Conservation (phyloP, 2,329 filamentous ascomycete species). For the Aureobasidium sp. region DNA sequence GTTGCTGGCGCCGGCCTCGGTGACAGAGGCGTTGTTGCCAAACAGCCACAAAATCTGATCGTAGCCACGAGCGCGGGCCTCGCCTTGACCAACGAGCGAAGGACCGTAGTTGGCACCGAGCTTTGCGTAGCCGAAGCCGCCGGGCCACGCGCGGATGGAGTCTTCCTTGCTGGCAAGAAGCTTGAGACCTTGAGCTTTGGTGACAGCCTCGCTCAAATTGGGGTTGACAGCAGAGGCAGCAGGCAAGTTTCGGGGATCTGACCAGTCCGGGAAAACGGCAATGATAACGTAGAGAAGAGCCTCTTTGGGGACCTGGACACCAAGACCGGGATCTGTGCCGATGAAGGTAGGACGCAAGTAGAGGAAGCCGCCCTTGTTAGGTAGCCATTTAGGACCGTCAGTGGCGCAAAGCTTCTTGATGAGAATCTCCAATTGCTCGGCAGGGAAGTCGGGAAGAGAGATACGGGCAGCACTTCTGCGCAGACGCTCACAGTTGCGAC, state of each 20-base stretch:
- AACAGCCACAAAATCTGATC: conserved; percentile 95
- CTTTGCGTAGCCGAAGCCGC: conserved; percentile 87
- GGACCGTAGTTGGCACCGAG: conserved; percentile 92
- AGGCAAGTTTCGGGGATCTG: conserved; percentile 21
- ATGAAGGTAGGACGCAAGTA: conserved; percentile 72
- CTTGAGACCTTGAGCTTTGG: conserved; percentile 41
- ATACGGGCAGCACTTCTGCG: conserved; percentile 53
- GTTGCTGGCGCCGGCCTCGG: conserved; percentile 86
- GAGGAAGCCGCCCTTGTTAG: conserved; percentile 63
- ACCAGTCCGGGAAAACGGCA: conserved; percentile 41
- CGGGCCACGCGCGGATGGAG: conserved; percentile 85
- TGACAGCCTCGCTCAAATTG: conserved; percentile 6
- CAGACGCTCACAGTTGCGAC: conserved; percentile 63
- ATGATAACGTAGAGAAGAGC: conserved; percentile 83
- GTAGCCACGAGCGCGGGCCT: conserved; percentile 67
- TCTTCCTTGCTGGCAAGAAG: conserved; percentile 74
- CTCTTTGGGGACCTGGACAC: conserved; percentile 70
- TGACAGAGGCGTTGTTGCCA: conserved; percentile 68
- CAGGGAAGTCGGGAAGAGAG: conserved; percentile 66
- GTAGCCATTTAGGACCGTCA: conserved; percentile 74
- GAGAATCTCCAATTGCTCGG: conserved; percentile 65
- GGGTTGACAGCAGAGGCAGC: conserved; percentile 11
- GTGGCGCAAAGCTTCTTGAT: conserved; percentile 63
- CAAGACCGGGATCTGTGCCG: conserved; percentile 70
- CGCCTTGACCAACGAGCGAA: conserved; percentile 66